phyloP scores from a whole-genome alignment of 805 yeast genomes.

The Saccharomycopsis schoenii region DNA sequence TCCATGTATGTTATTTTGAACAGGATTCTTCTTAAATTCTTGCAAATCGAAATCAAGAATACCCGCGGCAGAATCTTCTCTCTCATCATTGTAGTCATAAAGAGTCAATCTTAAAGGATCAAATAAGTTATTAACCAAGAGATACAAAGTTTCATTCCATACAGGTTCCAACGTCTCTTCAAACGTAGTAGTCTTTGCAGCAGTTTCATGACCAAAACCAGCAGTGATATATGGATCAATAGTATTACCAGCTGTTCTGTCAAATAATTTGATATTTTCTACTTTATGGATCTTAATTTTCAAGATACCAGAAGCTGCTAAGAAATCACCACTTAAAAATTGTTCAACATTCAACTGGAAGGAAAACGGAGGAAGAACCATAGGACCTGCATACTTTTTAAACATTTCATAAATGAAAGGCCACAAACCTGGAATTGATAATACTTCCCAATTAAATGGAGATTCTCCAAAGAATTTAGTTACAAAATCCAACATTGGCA shows the following conservation, averaged over 20 bases:
- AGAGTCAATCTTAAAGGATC: constrained; percentile 72
- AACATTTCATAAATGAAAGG: constrained; percentile 79
- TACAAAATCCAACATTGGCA: constrained; percentile 82
- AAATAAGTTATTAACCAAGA: constrained; percentile 63
- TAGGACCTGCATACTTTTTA: constrained; percentile 78
- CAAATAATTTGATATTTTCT: constrained; percentile 56
- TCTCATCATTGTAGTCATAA: constrained; percentile 68
- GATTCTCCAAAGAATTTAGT: constrained; percentile 67
- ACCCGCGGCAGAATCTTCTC: constrained; percentile 78
- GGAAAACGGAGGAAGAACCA: constrained; percentile 81
- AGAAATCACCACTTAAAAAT: constrained; percentile 71
- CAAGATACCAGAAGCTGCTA: constrained; percentile 80
- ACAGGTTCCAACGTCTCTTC: constrained; percentile 58
- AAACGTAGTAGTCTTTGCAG: constrained; percentile 62
- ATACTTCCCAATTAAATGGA: constrained; percentile 77
- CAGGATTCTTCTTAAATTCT: constrained; percentile 43
- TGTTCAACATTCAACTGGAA: constrained; percentile 91
- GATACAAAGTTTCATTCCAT: constrained; percentile 72
- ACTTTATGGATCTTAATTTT: constrained; percentile 62
- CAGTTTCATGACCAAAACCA: constrained; percentile 44
- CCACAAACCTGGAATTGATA: constrained; percentile 78
- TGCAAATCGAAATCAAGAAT: constrained; percentile 65
- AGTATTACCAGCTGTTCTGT: constrained; percentile 58
- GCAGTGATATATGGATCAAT: constrained; percentile 83
- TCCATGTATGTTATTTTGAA: constrained; percentile 39